Base-by-base conservation (phyloP, 495 filamentous ascomycete genomes). In the Massariosphaeria phaeospora region DNA sequence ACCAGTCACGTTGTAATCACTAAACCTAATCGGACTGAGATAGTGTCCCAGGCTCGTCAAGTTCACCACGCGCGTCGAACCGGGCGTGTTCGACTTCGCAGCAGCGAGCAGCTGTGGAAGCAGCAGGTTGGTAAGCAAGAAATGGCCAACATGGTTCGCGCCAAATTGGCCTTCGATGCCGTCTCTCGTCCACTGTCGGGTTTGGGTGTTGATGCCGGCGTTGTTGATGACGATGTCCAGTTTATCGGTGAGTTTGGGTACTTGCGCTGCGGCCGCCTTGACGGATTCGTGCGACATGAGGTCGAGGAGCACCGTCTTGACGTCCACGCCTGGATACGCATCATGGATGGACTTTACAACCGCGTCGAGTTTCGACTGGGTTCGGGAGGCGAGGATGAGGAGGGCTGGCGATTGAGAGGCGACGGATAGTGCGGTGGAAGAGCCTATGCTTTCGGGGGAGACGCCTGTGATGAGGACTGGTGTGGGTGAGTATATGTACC, bases 81-180 rank as follows among this genome's bases (percentile, higher is more conserved):
- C 61, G 2, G 49, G 51, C 4, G 36, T 6, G 21, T 33, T 55
- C 18, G 35, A 20, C 27, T 39, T 50, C 23, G 61, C 50, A 26
- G 50, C 25, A 1, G 15, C 18, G 2, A 51, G 39, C 5, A 64
- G 40, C 15, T 18, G 33, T 1, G 61, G 57, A 8, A 60, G 17
- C 2, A 64, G 56, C 6, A 64, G 26, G 25, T 52, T 60, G 9
- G 61, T 64, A 20, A 64, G 48, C 23, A 64, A 40, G 27, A 64
- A 64, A 40, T 57, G 61, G 7, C 61, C 55, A 40, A 64, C 56
- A 40, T 64, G 61, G 40, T 60, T 60, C n/a, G 29, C 71, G 8
- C 71, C 80, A 13, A 86, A 71, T 55, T 85, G 82, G 33, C 73
- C 66, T 61, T 85, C 83, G 46, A 77, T 66, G 4, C 74, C 73